Conservation (phyloP, 2,329 filamentous ascomycete species). For the Chrysoporthe cubensis region DNA sequence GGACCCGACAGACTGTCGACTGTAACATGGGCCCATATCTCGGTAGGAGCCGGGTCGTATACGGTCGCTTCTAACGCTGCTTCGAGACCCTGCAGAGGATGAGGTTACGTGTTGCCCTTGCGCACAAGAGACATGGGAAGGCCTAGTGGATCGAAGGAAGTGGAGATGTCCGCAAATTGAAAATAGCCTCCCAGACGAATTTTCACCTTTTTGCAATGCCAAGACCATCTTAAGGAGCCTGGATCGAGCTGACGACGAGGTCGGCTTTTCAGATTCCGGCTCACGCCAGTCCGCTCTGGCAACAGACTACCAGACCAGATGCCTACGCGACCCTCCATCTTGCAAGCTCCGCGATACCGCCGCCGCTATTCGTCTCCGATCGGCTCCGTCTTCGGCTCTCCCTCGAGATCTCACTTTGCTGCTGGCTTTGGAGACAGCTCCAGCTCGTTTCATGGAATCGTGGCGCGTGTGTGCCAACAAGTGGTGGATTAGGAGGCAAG, state of each 20-base stretch:
- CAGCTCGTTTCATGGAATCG: background rate
- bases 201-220: background rate
- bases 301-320: background rate
- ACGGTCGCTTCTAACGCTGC: background rate
- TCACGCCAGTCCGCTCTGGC: background rate
- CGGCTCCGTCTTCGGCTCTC: constrained; percentile 6
- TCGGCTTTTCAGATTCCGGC: background rate
- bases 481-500: background rate
- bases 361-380: background rate
- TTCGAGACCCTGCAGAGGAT: background rate
- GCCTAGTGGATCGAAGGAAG: background rate
- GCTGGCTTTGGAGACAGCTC: background rate
- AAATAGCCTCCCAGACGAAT: background rate
- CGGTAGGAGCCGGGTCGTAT: background rate
- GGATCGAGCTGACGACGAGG: background rate
- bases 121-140: background rate
- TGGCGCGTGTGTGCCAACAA: background rate
- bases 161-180: background rate
- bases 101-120: background rate
- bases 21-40: constrained; percentile 3
- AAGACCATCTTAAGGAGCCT: background rate
- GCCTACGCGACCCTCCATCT: constrained; percentile 2
- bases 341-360: background rate
- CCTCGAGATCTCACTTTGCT: background rate
- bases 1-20: constrained; percentile 3